Evolutionary conservation across 148 eudicot genomes (phyloP).

Genomic region (Chenopodium album): DNA sequence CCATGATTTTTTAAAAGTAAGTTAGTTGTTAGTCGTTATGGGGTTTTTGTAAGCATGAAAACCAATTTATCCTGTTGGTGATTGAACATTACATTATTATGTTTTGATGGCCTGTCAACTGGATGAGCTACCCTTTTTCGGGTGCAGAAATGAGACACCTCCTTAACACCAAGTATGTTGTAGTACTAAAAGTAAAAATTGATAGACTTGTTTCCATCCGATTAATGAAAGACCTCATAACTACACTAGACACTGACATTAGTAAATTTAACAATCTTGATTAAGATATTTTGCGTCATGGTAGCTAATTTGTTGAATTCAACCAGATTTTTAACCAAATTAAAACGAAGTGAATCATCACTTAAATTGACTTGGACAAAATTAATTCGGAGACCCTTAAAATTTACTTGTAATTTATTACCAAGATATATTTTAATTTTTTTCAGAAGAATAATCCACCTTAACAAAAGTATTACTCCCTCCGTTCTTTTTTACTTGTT

Average conservation of each 20-base stretch:
- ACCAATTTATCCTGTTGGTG: background rate
- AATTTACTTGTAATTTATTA: no score
- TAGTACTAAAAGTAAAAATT: background rate
- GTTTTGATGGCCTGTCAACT: background rate
- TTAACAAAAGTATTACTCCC: no score
- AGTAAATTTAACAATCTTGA: background rate
- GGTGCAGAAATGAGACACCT: background rate
- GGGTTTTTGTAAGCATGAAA: background rate
- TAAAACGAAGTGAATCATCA: background rate
- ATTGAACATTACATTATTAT: background rate
- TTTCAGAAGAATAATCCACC: no score
- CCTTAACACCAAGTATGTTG: background rate
- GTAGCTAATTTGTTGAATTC: background rate
- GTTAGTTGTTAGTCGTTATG: no score
- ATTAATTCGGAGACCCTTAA: no score
- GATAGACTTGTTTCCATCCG: background rate
- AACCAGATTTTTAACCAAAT: background rate
- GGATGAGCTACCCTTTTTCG: background rate
- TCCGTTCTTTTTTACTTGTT: no score
- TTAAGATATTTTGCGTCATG: background rate
- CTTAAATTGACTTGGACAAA: background rate
- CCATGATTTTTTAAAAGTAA: no score
- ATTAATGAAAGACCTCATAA: background rate
- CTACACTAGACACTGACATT: background rate
- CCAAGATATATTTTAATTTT: no score